phyloP scores from a whole-genome alignment of 1,284 basidiomycete genomes.

The Spongispora temasekensis region DNA sequence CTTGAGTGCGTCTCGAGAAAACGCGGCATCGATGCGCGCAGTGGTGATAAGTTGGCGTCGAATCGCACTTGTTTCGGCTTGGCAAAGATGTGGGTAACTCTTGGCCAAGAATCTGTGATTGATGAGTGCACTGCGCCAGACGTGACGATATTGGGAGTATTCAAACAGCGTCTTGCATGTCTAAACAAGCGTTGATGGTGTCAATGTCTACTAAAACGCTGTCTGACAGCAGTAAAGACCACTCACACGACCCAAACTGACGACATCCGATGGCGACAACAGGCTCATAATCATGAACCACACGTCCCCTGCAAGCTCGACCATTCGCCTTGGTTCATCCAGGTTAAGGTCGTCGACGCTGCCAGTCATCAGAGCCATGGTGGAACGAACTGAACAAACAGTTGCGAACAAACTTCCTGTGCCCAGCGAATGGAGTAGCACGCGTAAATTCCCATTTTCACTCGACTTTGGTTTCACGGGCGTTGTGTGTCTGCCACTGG shows the following conservation, averaged over 20 bases:
- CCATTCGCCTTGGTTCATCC: background rate
- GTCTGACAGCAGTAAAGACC: background rate
- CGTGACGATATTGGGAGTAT: constrained; percentile 28
- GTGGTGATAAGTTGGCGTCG: constrained; percentile 28
- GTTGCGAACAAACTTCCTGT: constrained; percentile 6
- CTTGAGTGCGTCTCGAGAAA: constrained; percentile 14
- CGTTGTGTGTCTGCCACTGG: background rate
- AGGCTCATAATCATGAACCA: constrained; percentile 35
- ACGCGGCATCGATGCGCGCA: constrained; percentile 25
- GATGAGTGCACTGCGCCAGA: constrained; percentile 26
- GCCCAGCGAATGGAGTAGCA: background rate
- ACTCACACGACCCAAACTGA: constrained; percentile 31
- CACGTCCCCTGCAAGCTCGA: constrained; percentile 26
- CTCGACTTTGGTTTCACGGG: constrained; percentile 5
- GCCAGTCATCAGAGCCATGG: constrained; percentile 6
- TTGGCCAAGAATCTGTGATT: constrained; percentile 26
- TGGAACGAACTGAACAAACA: background rate
- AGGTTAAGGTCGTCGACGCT: background rate
- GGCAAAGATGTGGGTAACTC: constrained; percentile 27
- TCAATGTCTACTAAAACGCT: background rate
- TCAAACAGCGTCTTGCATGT: constrained; percentile 29
- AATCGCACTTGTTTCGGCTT: constrained; percentile 19
- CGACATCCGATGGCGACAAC: constrained; percentile 27
- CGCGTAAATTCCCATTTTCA: constrained; percentile 10
- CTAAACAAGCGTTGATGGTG: constrained; percentile 10